Evolutionary conservation across 2,329 filamentous ascomycete species (phyloP).

Genomic region (Aspergillus neotritici): DNA sequence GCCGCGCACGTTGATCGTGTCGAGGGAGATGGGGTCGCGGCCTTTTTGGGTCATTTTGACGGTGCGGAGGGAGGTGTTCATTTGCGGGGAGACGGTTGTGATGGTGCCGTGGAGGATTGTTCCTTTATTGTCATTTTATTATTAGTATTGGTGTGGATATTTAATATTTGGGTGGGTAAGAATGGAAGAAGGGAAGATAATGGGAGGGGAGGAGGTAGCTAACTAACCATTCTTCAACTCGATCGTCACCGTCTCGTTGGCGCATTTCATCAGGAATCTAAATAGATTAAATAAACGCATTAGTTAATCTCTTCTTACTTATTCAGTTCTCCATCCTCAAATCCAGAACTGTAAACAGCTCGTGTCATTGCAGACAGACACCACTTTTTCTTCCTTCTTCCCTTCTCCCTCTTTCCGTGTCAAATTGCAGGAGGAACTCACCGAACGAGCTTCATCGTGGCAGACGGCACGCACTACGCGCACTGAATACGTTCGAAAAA

Average conservation of each 20-base stretch:
- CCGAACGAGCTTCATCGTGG: slow-evolving; percentile 94
- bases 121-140: slow-evolving; percentile 49
- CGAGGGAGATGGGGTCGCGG: slow-evolving; percentile 79
- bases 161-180: not conserved
- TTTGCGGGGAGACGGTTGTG: slow-evolving; percentile 91
- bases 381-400: too few relatives aligned
- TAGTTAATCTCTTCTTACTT: slow-evolving; percentile 7
- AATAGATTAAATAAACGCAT: slow-evolving; percentile 15
- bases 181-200: not conserved
- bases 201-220: not conserved
- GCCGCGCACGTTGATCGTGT: slow-evolving; percentile 94
- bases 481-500: not conserved
- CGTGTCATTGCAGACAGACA: too few relatives aligned
- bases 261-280: slow-evolving; percentile 99
- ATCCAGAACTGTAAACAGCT: too few relatives aligned
- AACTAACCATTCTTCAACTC: slow-evolving; percentile 90
- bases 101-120: slow-evolving; percentile 97
- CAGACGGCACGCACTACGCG: not conserved
- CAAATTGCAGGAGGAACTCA: slow-evolving; percentile 48
- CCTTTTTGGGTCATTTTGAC: slow-evolving; percentile 94
- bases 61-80: slow-evolving; percentile 93
- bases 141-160: not conserved
- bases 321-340: too few relatives aligned
- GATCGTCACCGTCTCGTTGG: slow-evolving; percentile 96
- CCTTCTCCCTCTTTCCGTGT: too few relatives aligned